Conservation (phyloP, 179 eudicot genomes). For the Drosera spatulata region DNA sequence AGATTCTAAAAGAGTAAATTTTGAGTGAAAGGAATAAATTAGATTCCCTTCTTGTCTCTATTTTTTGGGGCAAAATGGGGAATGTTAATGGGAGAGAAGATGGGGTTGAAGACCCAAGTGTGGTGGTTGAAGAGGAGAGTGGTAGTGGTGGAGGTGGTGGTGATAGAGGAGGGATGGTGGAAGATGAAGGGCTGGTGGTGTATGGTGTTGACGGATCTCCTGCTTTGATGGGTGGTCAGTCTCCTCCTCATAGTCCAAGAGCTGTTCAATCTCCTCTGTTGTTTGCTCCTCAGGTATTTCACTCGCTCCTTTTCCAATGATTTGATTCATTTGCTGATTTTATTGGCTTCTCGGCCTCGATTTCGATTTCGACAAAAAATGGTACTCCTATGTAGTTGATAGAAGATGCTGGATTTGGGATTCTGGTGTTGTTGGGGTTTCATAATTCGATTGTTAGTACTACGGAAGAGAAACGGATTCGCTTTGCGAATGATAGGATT, state of each 20-base stretch:
- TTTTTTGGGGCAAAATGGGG: slow-evolving; percentile 36
- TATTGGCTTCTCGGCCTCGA: background rate
- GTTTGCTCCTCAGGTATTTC: slow-evolving; percentile 56
- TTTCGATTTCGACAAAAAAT: background rate
- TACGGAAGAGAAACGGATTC: no score
- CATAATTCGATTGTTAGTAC: no score
- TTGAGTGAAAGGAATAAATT: background rate
- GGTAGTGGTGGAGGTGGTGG: slow-evolving; percentile 7
- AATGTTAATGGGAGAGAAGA: slow-evolving; percentile 74
- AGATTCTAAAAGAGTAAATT: slow-evolving; percentile 13
- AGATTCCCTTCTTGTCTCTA: no score
- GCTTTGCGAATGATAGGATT: no score
- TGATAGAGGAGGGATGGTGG: slow-evolving; percentile 16
- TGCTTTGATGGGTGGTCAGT: slow-evolving; percentile 30
- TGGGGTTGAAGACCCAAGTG: slow-evolving; percentile 27
- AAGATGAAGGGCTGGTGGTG: slow-evolving; percentile 15
- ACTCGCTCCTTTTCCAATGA: background rate
- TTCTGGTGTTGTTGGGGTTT: no score
- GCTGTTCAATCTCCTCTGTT: slow-evolving; percentile 48
- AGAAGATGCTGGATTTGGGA: no score
- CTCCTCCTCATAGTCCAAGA: slow-evolving; percentile 57
- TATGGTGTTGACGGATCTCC: slow-evolving; percentile 14
- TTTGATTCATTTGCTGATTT: background rate
- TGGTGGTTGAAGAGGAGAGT: slow-evolving; percentile 15
- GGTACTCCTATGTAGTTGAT: background rate